A percentile compares a stretch with the other conserved stretches of the same genome.
phyloP scores from a whole-genome alignment of 331 rosid species.

The Quercus lobata region DNA sequence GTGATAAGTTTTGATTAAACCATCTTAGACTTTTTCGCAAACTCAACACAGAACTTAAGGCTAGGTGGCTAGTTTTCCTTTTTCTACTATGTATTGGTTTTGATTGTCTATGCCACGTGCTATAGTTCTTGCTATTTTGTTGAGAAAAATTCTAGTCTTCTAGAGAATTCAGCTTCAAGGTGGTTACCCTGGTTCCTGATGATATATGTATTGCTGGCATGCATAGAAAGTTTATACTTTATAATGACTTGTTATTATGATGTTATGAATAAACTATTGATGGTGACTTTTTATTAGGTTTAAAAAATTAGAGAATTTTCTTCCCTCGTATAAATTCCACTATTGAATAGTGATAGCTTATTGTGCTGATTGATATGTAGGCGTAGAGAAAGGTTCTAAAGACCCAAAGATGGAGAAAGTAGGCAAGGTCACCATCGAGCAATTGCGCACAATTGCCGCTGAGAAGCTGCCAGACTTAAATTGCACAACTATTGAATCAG shows the following conservation, averaged over 20 bases:
- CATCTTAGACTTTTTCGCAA: not conserved
- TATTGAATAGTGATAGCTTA: not conserved
- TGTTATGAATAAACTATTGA: not conserved
- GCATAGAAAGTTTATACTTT: not conserved
- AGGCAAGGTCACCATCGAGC: conserved; percentile 87
- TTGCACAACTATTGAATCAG: conserved; percentile 79
- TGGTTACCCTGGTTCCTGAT: not conserved
- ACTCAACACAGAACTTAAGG: not conserved
- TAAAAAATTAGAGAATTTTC: not conserved
- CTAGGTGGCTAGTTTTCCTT: not conserved
- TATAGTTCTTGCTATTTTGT: not conserved
- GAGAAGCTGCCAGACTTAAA: conserved; percentile 96
- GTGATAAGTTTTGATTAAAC: not conserved
- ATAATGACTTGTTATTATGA: not conserved
- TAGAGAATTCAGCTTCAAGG: not conserved
- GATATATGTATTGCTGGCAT: not conserved
- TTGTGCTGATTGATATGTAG: conserved; percentile 35
- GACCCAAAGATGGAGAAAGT: conserved; percentile 73
- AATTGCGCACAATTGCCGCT: conserved; percentile 67
- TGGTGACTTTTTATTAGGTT: not conserved
- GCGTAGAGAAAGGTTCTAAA: conserved; percentile 92
- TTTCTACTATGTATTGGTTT: not conserved
- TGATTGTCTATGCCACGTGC: not conserved
- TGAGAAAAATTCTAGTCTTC: not conserved
- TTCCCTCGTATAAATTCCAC: not conserved